phyloP scores from a whole-genome alignment of 1,139 yeast species.

The Lodderomyces parapsilosis region DNA sequence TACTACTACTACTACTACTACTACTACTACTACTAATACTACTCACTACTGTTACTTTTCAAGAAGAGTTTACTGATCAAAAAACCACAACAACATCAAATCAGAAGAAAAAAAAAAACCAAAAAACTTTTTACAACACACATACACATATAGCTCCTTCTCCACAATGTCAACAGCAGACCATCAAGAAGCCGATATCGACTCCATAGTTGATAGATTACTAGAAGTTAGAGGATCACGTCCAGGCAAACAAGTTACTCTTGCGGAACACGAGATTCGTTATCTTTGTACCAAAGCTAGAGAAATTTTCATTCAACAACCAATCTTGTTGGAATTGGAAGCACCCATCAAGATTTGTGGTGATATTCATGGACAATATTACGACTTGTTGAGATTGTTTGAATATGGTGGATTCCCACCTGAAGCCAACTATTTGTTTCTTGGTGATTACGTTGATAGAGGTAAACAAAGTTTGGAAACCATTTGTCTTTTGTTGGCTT shows the following conservation, averaged over 20 bases:
- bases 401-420: constrained; percentile 99
- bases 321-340: constrained; percentile 89
- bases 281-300: constrained; percentile 96
- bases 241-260: constrained; percentile 95
- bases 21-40: no score
- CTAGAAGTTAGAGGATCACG: constrained; percentile 97
- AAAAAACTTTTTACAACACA: not conserved
- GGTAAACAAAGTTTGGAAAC: constrained; percentile 97
- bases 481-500: constrained; percentile 86
- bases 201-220: constrained; percentile 93
- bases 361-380: constrained; percentile 97
- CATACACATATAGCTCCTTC: not conserved
- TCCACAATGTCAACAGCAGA: constrained; percentile 32
- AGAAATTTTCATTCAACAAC: constrained; percentile 96
- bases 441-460: constrained; percentile 97
- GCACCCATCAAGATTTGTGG: constrained; percentile 96
- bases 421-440: constrained; percentile 91
- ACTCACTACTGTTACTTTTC: no score
- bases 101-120: no score
- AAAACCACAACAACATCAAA: no score
- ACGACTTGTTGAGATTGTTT: constrained; percentile 89
- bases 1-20: no score
- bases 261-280: constrained; percentile 92
- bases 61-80: no score
- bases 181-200: constrained; percentile 90